phyloP scores from a whole-genome alignment of 768 basidiomycete species.

The Peribolospora kevripleyi region DNA sequence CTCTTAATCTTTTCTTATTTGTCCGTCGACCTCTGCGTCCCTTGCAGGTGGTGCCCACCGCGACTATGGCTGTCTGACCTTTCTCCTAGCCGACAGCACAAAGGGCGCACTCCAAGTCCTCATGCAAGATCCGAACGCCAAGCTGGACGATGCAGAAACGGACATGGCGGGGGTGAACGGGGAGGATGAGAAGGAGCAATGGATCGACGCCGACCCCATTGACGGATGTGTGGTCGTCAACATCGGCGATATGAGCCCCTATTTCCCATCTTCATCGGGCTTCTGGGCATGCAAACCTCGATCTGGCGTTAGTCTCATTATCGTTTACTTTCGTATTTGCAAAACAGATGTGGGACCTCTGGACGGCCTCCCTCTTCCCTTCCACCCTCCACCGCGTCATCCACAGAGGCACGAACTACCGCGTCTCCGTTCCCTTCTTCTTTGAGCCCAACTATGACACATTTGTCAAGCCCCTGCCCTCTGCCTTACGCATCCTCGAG shows the following conservation, averaged over 20 bases:
- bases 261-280: not conserved
- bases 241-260: constrained; percentile 51
- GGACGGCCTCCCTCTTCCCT: constrained; percentile 65
- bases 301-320: not conserved
- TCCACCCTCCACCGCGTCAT: constrained; percentile 78
- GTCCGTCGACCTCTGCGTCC: no score
- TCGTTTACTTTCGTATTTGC: not conserved
- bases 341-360: constrained; percentile 45
- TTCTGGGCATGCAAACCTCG: not conserved
- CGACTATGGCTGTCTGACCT: constrained; percentile 81
- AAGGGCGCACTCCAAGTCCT: constrained; percentile 63
- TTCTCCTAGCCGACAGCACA: constrained; percentile 63
- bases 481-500: no score
- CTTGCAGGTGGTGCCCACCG: constrained; percentile 19
- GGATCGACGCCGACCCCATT: constrained; percentile 68
- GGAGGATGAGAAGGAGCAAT: constrained; percentile 35
- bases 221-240: constrained; percentile 70
- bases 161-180: not conserved
- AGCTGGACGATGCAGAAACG: not conserved
- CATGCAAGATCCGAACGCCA: constrained; percentile 17
- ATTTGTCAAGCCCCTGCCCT: no score
- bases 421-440: constrained; percentile 73
- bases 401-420: constrained; percentile 47
- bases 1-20: no score
- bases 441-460: constrained; percentile 76